phyloP scores from a whole-genome alignment of 306 rosid species.

The Adenanthera pavonina region DNA sequence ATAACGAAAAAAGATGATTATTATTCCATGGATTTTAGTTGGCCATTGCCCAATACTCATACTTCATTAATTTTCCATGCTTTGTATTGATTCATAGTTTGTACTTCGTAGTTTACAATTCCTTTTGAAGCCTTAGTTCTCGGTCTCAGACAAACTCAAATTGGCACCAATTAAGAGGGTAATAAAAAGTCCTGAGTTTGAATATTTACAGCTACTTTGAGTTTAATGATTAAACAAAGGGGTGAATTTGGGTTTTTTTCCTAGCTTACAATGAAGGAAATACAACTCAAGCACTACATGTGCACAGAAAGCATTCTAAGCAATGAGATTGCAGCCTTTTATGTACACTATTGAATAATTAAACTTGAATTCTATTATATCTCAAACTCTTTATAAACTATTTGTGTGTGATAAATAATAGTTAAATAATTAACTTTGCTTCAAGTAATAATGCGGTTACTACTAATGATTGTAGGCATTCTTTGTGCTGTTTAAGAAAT shows the following conservation, averaged over 20 bases:
- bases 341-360: not conserved
- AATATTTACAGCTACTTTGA: not conserved
- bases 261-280: too few species aligned
- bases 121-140: not conserved
- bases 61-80: too few species aligned
- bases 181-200: too few species aligned
- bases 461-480: slow-evolving; percentile 74
- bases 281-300: too few species aligned
- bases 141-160: not conserved
- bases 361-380: not conserved
- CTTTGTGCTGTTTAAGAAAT: slow-evolving; percentile 70
- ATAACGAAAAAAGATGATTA: not conserved
- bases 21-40: too few species aligned
- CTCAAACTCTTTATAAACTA: not conserved
- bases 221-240: not conserved
- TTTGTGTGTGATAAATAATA: not conserved
- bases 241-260: not conserved
- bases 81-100: too few species aligned
- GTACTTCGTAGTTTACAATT: too few species aligned
- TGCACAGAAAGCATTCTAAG: too few species aligned
- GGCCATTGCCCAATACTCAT: too few species aligned
- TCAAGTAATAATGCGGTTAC: slow-evolving; percentile 56
- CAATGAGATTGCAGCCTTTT: too few species aligned
- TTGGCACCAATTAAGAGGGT: too few species aligned
- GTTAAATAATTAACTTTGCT: slow-evolving; percentile 21